Evolutionary conservation across 208 protist genomes (phyloP).

Genomic region (Leishmania tropica): DNA sequence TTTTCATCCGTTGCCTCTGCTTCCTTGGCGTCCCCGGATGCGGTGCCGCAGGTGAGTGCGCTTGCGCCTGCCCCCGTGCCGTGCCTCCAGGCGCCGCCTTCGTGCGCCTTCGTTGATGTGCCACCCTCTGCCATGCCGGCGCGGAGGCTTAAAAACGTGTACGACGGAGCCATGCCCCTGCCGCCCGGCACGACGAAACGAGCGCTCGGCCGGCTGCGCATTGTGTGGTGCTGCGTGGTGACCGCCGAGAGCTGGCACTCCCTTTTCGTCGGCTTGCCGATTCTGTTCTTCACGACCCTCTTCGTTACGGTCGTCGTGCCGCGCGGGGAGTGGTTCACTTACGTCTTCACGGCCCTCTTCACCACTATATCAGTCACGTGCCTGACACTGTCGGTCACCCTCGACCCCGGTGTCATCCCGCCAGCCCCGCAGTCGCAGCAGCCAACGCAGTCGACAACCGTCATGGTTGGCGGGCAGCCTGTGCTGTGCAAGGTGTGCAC

Average conservation of each 20-base stretch:
- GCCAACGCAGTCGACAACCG: conserved; percentile 14
- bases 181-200: conserved; percentile 45
- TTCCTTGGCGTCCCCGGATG: background rate
- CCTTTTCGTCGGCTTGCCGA: conserved; percentile 36
- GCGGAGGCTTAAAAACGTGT: conserved; percentile 8
- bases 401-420: conserved; percentile 79
- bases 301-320: conserved; percentile 64
- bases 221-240: conserved; percentile 49
- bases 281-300: conserved; percentile 39
- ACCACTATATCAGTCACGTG: conserved; percentile 40
- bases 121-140: conserved; percentile 20
- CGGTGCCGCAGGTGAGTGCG: background rate
- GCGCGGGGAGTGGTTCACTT: conserved; percentile 48
- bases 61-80: background rate
- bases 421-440: conserved; percentile 36
- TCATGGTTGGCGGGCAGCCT: conserved; percentile 40
- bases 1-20: background rate
- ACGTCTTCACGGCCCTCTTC: conserved; percentile 45
- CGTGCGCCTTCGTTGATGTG: conserved; percentile 13
- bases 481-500: conserved; percentile 72
- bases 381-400: conserved; percentile 51
- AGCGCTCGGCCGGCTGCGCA: conserved; percentile 41
- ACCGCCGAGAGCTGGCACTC: conserved; percentile 47
- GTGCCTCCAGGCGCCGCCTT: background rate
- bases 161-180: conserved; percentile 12